Evolutionary conservation across 805 yeast species (phyloP), one percentile per base, ranked within the genome.

Genomic region (Lachancea mirantina): DNA sequence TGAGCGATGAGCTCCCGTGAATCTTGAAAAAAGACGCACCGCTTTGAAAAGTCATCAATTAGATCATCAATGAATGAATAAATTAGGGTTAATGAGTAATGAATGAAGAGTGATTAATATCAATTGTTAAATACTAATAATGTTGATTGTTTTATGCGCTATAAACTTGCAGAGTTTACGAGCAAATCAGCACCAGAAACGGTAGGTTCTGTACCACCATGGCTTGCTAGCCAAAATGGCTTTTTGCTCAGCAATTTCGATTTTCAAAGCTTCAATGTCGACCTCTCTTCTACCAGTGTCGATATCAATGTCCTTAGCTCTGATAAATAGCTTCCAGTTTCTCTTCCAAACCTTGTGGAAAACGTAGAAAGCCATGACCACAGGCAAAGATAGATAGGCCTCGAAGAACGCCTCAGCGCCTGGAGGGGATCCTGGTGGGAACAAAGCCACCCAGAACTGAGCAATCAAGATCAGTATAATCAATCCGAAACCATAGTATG

Each of bases 371-470:
- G 57, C 70, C 22, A 83, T 34, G 24, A 79, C 64, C 28, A 82
- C 70, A 13, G 84, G 83, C 37, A 68, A 65, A 8, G 84, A 74
- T 46, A 84, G 62, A 57, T 77, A 83, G 16, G 73, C 62, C 50
- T 69, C 62, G 65, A 84, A 84, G 67, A 84, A 84, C 27, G 46
- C 59, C 23, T 57, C 47, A 6, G 84, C 82, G 50, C 61, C 65
- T 33, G 80, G 73, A 7, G 57, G 28, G 5, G 38, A 64, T 9
- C 75, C 74, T 28, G 75, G 50, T 34, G 94, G 94, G 68, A 67
- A 83, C 25, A 81, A 61, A 5, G 92, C 88, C 38, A 78, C 68
- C 84, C 89, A 84, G 66, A 84, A 82, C 61, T 82, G 88, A 19
- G 87, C 84, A 36, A 72, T 62, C 39, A 85, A 64, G 41, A 84